A percentile compares a stretch with the other conserved stretches of the same genome.
These are phyloP conservation scores for Lagenidium giganteum DNA, from an alignment of 352 stramenopile species.

Conservation along the genomic window DNA sequence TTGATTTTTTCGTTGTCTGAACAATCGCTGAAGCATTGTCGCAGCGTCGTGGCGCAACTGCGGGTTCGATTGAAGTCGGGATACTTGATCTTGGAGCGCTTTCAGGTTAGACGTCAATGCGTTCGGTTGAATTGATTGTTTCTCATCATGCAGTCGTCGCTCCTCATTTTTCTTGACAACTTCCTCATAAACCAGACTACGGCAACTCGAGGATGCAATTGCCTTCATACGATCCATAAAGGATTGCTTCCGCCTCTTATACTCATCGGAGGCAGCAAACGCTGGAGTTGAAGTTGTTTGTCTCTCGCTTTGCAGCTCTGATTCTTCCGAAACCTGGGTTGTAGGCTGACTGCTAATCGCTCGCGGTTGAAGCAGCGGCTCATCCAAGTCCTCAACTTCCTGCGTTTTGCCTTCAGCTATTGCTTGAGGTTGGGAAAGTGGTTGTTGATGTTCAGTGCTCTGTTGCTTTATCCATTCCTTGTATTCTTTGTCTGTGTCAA, in stretches of 20 bases:
- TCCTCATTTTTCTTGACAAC: conserved; percentile 43
- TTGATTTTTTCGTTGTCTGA: conserved; percentile 20
- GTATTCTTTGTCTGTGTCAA: conserved; percentile 55
- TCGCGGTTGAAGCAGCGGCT: too few species aligned
- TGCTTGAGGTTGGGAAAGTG: too few species aligned
- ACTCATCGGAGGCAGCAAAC: conserved; percentile 38
- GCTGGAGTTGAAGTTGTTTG: neutral
- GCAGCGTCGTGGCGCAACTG: conserved; percentile 37
- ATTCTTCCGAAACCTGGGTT: too few species aligned
- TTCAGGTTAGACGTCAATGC: conserved; percentile 11
- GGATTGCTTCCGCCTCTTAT: conserved; percentile 59
- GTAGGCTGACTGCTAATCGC: too few species aligned
- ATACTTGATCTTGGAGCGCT: conserved; percentile 19
- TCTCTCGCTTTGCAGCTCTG: too few species aligned
- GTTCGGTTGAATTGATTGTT: neutral
- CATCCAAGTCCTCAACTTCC: too few species aligned
- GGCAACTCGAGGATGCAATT: conserved; percentile 53
- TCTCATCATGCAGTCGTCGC: conserved; percentile 12
- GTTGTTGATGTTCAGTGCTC: too few species aligned
- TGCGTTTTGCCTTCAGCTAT: too few species aligned
- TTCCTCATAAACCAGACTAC: conserved; percentile 73
- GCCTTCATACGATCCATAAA: conserved; percentile 76
- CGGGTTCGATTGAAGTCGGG: conserved; percentile 25
- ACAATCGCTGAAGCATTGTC: conserved; percentile 14
- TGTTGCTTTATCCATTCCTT: conserved; percentile 28